Conservation (phyloP, 805 yeast species). For the Candida sphagnicola region DNA sequence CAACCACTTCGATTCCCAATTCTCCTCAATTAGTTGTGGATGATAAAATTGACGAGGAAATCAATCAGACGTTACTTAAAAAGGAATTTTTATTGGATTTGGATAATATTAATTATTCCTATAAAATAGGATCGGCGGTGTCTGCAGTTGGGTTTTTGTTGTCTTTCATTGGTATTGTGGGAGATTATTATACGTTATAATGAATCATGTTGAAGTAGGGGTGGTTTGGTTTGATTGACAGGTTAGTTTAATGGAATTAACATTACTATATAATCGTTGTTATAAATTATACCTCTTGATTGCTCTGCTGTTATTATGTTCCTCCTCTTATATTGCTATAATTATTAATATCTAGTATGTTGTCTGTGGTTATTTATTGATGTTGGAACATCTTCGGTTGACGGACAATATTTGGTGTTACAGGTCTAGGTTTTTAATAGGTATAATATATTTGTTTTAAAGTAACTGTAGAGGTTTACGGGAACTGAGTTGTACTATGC, state of each 20-base stretch:
- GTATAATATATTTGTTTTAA: not conserved
- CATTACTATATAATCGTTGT: not conserved
- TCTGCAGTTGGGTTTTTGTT: constrained; percentile 45
- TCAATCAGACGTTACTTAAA: constrained; percentile 24
- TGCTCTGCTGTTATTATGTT: not conserved
- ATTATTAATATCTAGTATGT: not conserved
- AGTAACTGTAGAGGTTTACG: too few relatives aligned
- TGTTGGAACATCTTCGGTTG: not conserved
- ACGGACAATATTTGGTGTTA: not conserved
- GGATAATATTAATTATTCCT: constrained; percentile 30
- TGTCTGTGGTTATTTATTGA: not conserved
- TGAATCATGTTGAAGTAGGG: constrained; percentile 3
- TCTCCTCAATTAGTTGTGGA: constrained; percentile 19
- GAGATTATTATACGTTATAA: constrained; percentile 37
- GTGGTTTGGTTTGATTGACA: not conserved
- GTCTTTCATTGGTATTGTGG: constrained; percentile 53
- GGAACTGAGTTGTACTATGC: too few relatives aligned
- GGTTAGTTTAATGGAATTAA: not conserved
- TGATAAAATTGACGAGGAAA: constrained; percentile 19
- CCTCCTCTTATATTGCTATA: not conserved
- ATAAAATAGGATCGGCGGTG: constrained; percentile 37
- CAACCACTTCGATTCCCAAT: constrained; percentile 20
- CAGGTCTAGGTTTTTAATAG: not conserved
- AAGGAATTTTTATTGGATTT: constrained; percentile 24
- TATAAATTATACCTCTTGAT: not conserved